Base-by-base conservation (phyloP, 2,329 filamentous ascomycete genomes). In the Pseudonectria buxi region DNA sequence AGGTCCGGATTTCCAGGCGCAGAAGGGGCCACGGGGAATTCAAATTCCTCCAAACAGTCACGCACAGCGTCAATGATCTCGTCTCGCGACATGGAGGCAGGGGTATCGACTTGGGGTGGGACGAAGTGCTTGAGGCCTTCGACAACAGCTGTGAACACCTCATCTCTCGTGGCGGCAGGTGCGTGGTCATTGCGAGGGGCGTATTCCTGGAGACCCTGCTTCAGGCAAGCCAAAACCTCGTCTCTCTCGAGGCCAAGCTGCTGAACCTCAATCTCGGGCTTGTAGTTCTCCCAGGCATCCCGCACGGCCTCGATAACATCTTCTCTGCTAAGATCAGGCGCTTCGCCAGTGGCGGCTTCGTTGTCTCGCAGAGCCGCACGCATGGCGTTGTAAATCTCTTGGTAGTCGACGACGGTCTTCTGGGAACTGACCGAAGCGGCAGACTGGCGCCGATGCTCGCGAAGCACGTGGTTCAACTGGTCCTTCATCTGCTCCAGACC, bases 251-350 rank as follows among this genome's bases (percentile, higher is more conserved):
- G 69, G 2, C 89, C 90, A 43, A 94, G 84, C 51, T 94, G 87
- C 50, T 95, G 83, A 4, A 94, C 73, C 49, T 94, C 83, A 33
- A 95, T 87, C 50, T 95, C 87, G 1, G 90, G 90, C 62, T 94
- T 94, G 63, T 94, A 94, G 35, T 81, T 86, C 55, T 95, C 90
- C 78, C 88, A 94, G 1, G 89, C 90, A 49, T 95, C 88, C 48
- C 81, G 81, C 11, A 96, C 84, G 3, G 89, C 88, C 18, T 84
- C 75, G 2, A 96, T 74, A 25, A 96, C 86, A 39, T 94, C 86
- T 32, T 95, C 86, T 46, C 84, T 78, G 49, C 79, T 81, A 30
- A 86, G 62, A 33, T 63, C 60, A 3, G 56, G 62, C 33, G 68
- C 49, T 4, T 59, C 44, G n/a, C 43, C 51, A 1, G 50, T 53